A percentile compares a stretch with the other conserved stretches of the same genome.
phyloP scores from a whole-genome alignment of 805 yeast genomes.

The Sporopachydermia lactativora region DNA sequence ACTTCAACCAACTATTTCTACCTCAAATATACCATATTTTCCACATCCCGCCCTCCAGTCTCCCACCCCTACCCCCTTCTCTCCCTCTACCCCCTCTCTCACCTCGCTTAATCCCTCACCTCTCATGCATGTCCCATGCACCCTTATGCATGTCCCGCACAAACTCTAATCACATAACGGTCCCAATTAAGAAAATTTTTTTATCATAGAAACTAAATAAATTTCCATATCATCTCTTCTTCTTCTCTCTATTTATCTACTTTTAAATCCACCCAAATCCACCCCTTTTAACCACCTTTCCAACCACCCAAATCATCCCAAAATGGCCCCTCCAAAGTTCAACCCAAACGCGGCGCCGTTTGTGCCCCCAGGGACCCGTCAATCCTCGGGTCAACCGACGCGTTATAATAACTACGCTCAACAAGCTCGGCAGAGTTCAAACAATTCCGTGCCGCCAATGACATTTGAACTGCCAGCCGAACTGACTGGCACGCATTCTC shows the following conservation, averaged over 20 bases:
- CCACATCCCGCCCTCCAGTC: too few relatives aligned
- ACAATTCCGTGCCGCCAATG: slow-evolving; percentile 10
- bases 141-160: too few relatives aligned
- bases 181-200: not conserved
- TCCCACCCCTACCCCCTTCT: too few relatives aligned
- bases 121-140: too few relatives aligned
- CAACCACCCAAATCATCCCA: not conserved
- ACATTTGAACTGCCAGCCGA: slow-evolving; percentile 6
- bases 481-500: too few relatives aligned
- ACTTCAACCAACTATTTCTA: too few relatives aligned
- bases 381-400: slow-evolving; percentile 3
- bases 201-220: not conserved
- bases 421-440: slow-evolving; percentile 9
- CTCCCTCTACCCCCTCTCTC: too few relatives aligned
- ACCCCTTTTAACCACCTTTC: too few relatives aligned
- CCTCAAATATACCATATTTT: too few relatives aligned
- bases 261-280: not conserved
- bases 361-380: slow-evolving; percentile 16
- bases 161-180: too few relatives aligned
- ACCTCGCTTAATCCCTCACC: too few relatives aligned
- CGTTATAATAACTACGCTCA: slow-evolving; percentile 9
- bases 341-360: slow-evolving; percentile 22
- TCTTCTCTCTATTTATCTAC: not conserved
- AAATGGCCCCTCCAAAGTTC: slow-evolving; percentile 27
- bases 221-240: slow-evolving; percentile 1